Percentiles rank a stretch among this genome's conserved stretches.
phyloP scores from a whole-genome alignment of 2,329 filamentous ascomycete genomes.

The Penicillium rolfsii region DNA sequence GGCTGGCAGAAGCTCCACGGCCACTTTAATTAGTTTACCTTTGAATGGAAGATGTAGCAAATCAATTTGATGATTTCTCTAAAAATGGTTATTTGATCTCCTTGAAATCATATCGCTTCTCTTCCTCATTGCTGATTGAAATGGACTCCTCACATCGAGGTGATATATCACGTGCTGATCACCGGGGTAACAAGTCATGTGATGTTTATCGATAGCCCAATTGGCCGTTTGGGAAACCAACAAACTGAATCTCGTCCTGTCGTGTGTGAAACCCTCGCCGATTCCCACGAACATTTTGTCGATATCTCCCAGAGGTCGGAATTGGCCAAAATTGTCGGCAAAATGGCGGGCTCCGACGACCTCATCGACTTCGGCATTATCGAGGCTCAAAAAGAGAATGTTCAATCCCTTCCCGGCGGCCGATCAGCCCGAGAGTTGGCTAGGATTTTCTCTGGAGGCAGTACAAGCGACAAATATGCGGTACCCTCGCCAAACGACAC shows the following conservation, averaged over 20 bases:
- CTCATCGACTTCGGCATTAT: conserved; percentile 79
- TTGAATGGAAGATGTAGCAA: neutral
- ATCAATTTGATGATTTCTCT: neutral
- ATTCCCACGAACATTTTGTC: conserved; percentile 2
- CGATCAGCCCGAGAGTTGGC: conserved; percentile 88
- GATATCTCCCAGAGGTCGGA: conserved; percentile 10
- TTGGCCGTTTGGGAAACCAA: conserved; percentile 16
- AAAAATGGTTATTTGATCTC: neutral
- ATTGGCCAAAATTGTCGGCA: conserved; percentile 53
- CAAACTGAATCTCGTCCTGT: neutral
- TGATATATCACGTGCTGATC: conserved; percentile 35
- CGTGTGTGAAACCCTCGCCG: conserved; percentile 15
- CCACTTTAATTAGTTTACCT: neutral
- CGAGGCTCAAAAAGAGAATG: conserved; percentile 97
- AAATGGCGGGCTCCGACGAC: conserved; percentile 48
- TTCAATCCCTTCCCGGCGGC: conserved; percentile 85
- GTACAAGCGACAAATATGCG: conserved; percentile 54
- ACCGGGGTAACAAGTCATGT: conserved; percentile 35
- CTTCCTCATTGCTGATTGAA: neutral
- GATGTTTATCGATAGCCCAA: conserved; percentile 45
- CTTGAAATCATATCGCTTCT: neutral
- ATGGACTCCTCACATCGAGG: neutral
- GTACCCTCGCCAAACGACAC: conserved; percentile 72
- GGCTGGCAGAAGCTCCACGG: neutral
- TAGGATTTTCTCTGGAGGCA: conserved; percentile 64